These are phyloP conservation scores for Saxispiralis lemnorum DNA, from an alignment of 495 filamentous ascomycete genomes.

Conservation along the genomic window DNA sequence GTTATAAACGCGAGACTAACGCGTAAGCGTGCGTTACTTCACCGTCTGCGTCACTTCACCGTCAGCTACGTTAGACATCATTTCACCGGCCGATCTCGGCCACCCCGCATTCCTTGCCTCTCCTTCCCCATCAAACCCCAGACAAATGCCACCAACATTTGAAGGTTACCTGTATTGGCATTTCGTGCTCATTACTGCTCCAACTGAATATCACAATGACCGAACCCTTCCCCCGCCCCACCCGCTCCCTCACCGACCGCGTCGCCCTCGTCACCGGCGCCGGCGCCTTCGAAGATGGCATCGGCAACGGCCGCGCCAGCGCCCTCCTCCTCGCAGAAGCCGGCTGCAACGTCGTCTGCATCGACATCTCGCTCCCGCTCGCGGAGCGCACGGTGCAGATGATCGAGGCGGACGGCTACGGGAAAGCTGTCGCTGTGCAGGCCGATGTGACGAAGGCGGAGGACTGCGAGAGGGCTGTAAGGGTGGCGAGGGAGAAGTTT, in stretches of 20 bases:
- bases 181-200: background rate
- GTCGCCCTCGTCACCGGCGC: slow-evolving; percentile 44
- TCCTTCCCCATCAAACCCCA: background rate
- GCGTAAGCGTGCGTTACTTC: too few relatives aligned
- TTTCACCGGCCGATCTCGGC: background rate
- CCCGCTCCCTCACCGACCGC: slow-evolving; percentile 24
- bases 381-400: slow-evolving; percentile 34
- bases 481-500: slow-evolving; percentile 25
- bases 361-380: slow-evolving; percentile 31
- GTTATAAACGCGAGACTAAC: too few relatives aligned
- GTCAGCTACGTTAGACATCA: too few relatives aligned
- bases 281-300: slow-evolving; percentile 33
- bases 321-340: slow-evolving; percentile 39
- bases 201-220: slow-evolving; percentile 9
- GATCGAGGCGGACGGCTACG: slow-evolving; percentile 20
- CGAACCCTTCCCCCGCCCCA: slow-evolving; percentile 11
- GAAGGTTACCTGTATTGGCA: background rate
- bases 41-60: background rate
- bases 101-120: background rate
- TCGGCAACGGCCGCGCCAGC: slow-evolving; percentile 43
- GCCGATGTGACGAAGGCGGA: slow-evolving; percentile 33
- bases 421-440: slow-evolving; percentile 24
- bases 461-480: slow-evolving; percentile 30
- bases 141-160: background rate
- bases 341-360: slow-evolving; percentile 35